Percentiles rank a stretch among this genome's conserved stretches.
phyloP scores from a whole-genome alignment of 768 basidiomycete species.

The Russula emetica region DNA sequence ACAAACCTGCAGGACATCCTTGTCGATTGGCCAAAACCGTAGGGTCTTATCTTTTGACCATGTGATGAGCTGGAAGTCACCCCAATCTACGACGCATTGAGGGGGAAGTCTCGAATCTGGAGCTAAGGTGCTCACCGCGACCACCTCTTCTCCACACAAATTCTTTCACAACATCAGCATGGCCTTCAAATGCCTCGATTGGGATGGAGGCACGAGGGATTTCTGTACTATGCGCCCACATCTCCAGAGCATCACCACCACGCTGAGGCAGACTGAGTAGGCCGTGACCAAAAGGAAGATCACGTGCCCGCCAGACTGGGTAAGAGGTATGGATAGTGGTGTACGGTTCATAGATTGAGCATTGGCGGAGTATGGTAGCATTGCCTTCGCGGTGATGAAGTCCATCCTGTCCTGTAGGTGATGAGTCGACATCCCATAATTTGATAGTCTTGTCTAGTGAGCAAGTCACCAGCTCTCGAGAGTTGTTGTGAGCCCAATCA shows the following conservation, averaged over 20 bases:
- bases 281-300: constrained; percentile 89
- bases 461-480: constrained; percentile 87
- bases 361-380: constrained; percentile 20
- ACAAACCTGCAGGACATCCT: constrained; percentile 62
- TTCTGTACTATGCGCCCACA: constrained; percentile 54
- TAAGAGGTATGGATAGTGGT: constrained; percentile 67
- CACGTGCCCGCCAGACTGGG: constrained; percentile 92
- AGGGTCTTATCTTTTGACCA: constrained; percentile 91
- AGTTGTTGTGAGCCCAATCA: constrained; percentile 80
- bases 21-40: constrained; percentile 83
- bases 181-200: constrained; percentile 78
- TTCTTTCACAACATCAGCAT: constrained; percentile 92
- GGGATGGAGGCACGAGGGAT: constrained; percentile 39
- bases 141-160: constrained; percentile 89
- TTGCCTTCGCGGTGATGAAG: constrained; percentile 10
- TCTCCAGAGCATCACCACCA: constrained; percentile 76
- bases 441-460: constrained; percentile 94
- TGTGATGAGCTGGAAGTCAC: constrained; percentile 62
- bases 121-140: constrained; percentile 39
- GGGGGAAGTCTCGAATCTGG: not conserved
- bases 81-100: constrained; percentile 31
- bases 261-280: constrained; percentile 85
- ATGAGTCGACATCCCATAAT: constrained; percentile 61
- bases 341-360: constrained; percentile 39
- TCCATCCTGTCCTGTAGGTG: constrained; percentile 9